Evolutionary conservation across 2,329 filamentous ascomycete species (phyloP).

Genomic region (Sodiomyces alkalinus): DNA sequence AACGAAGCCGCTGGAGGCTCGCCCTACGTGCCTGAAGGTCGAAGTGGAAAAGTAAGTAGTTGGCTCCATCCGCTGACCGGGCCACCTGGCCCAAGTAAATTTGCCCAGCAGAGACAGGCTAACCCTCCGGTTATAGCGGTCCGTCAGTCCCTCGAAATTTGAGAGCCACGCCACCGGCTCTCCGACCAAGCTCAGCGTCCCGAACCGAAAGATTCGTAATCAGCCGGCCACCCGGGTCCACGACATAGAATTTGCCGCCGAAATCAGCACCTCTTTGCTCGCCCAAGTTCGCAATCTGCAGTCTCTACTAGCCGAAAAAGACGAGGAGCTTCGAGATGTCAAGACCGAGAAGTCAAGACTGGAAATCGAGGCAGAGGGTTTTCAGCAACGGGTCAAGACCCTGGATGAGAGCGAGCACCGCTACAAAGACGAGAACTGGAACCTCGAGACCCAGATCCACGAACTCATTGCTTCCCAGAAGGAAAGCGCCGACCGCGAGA

Average conservation of each 20-base stretch:
- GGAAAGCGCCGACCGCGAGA: conserved; percentile 68
- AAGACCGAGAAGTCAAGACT: conserved; percentile 63
- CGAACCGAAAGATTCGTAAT: conserved; percentile 78
- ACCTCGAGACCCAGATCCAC: conserved; percentile 80
- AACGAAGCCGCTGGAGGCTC: conserved; percentile 41
- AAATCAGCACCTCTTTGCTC: conserved; percentile 89
- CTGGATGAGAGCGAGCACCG: conserved; percentile 89
- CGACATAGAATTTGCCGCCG: conserved; percentile 95
- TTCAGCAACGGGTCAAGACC: conserved; percentile 64
- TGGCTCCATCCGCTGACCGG: not conserved
- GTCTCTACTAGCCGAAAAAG: conserved; percentile 68
- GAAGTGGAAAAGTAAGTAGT: conserved; percentile 34
- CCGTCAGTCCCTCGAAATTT: conserved; percentile 61
- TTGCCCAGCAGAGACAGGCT: too few relatives aligned
- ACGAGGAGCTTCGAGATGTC: conserved; percentile 65
- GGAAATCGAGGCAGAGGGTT: conserved; percentile 66
- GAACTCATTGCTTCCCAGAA: conserved; percentile 61
- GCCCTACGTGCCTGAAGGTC: conserved; percentile 36
- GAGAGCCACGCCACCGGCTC: conserved; percentile 73
- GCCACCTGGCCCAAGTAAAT: not conserved
- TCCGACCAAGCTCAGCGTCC: conserved; percentile 76
- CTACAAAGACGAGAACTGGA: conserved; percentile 99
- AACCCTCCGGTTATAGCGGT: conserved; percentile 45
- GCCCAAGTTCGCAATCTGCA: conserved; percentile 90
- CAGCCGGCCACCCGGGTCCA: conserved; percentile 79